These are phyloP conservation scores for Suhomyces guaymorum DNA, from an alignment of 1,139 yeast species.

Conservation along the genomic window DNA sequence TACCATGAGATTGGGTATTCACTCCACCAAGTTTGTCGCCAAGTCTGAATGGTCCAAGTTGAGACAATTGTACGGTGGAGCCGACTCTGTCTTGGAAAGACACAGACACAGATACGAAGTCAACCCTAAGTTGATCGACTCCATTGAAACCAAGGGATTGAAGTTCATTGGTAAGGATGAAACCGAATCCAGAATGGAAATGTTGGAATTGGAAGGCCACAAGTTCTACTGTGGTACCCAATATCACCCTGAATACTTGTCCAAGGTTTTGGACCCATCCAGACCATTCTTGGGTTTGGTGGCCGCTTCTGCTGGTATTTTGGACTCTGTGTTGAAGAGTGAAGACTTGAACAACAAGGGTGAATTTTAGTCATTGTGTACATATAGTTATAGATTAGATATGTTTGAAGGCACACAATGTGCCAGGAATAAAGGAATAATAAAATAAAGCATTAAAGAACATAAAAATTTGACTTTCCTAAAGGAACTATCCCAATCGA, in stretches of 20 bases:
- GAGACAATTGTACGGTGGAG: slow-evolving; percentile 78
- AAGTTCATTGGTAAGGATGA: slow-evolving; percentile 94
- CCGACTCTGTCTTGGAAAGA: slow-evolving; percentile 77
- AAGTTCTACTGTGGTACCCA: slow-evolving; percentile 95
- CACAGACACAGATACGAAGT: slow-evolving; percentile 99
- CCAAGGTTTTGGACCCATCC: slow-evolving; percentile 95
- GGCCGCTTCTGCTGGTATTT: slow-evolving; percentile 84
- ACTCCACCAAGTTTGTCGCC: slow-evolving; percentile 79
- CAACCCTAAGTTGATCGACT: slow-evolving; percentile 75
- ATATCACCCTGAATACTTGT: slow-evolving; percentile 96
- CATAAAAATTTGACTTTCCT: no score
- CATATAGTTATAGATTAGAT: no score
- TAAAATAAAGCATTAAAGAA: slow-evolving; percentile 8
- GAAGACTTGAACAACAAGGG: slow-evolving; percentile 49
- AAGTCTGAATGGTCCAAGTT: slow-evolving; percentile 71
- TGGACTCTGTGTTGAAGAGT: slow-evolving; percentile 58
- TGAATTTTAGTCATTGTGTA: slow-evolving; percentile 33
- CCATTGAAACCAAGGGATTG: slow-evolving; percentile 76
- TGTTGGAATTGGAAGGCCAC: slow-evolving; percentile 76
- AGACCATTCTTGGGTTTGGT: slow-evolving; percentile 94
- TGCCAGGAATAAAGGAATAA: no score
- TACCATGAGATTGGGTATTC: slow-evolving; percentile 96
- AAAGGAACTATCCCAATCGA: no score
- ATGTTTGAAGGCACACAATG: no score
- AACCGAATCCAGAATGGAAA: slow-evolving; percentile 88